Evolutionary conservation across 805 yeast genomes (phyloP), one percentile per base, ranked within the genome.

Genomic region (Tetrapisispora iriomotensis): DNA sequence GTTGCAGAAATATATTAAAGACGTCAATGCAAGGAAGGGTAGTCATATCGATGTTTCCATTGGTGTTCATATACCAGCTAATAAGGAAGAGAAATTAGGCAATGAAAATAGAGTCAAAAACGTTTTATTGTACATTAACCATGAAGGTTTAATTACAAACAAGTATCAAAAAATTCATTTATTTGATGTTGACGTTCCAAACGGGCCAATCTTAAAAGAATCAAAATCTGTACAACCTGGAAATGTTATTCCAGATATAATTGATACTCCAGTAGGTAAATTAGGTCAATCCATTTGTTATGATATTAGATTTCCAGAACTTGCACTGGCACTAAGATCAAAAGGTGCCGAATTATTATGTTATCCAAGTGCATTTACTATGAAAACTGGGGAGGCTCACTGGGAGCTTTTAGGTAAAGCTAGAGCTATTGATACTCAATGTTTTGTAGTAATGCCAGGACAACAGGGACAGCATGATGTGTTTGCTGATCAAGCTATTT

Each of bases 361-460:
- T 2, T 90, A 67, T 50, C 97, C 98, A 0, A 80, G 94, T 20
- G 97, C 97, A 0, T 92, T 94, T 68, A 92, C 96, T 0, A 74
- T 82, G 55, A 77, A 79, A 46, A 90, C 97, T 0, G 98, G 98
- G 1, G 76, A 76, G 37, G 85, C 90, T 1, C 98, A 90, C 54
- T 90, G 96, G 95, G 77, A 77, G 38, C 58, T 74, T 1, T 65
- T 90, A 37, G 96, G 85, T 1, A 68, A 76, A 21, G 81, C 95
- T 0, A 66, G 96, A 35, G 97, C 97, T 4, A 72, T 90, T 10
- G 95, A 88, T 54, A 73, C 90, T 1, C 97, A 92, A 60, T 68
- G 82, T 43, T 92, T 72, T 57, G 95, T 88, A 6, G 66, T 90
- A 4, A 74, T 87, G 82, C 88, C 96, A 2, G 94, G 92, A 0